Conservation (phyloP, 805 yeast species). For the Ogataea minuta region DNA sequence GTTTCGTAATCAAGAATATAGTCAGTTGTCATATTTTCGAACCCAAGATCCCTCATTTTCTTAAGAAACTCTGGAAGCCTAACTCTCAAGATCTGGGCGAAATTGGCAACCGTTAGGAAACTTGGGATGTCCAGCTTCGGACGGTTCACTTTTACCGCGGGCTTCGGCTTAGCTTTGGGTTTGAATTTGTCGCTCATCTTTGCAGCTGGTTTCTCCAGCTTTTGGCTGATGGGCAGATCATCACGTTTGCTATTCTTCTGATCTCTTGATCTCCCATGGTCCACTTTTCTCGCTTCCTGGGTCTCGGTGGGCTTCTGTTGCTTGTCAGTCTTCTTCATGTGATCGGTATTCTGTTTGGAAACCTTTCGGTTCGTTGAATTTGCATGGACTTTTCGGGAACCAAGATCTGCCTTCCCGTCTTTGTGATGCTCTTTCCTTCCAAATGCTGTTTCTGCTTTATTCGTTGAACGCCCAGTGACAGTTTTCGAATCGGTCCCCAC, state of each 20-base stretch:
- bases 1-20: constrained; percentile 84
- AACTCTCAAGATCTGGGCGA: constrained; percentile 68
- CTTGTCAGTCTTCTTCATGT: no score
- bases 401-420: not conserved
- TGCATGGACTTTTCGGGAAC: not conserved
- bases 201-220: not conserved
- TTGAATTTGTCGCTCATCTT: constrained; percentile 5
- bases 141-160: constrained; percentile 8
- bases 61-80: constrained; percentile 58
- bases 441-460: not conserved
- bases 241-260: not conserved
- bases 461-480: no score
- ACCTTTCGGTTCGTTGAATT: not conserved
- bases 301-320: no score
- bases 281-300: no score
- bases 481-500: no score
- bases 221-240: not conserved
- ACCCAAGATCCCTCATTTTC: constrained; percentile 68
- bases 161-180: constrained; percentile 9
- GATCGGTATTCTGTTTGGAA: not conserved
- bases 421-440: not conserved
- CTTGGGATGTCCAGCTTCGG: constrained; percentile 56
- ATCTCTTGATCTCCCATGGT: no score
- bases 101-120: constrained; percentile 73
- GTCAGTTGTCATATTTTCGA: constrained; percentile 66